A percentile compares a stretch with the other conserved stretches of the same genome.
Evolutionary conservation across 805 yeast species (phyloP).

Genomic region (Candida endomychidarum): DNA sequence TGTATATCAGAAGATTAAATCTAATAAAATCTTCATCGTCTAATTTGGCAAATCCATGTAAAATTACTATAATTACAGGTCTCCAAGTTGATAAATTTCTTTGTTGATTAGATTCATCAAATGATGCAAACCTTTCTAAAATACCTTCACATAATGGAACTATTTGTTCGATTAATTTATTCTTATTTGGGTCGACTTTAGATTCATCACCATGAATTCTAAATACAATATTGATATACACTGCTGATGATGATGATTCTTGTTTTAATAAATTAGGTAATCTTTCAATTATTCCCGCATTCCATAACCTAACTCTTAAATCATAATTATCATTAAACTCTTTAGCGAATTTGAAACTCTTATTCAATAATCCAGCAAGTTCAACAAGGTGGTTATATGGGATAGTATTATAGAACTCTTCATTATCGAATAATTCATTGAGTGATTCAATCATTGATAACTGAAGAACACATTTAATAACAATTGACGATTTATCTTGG

Average conservation of each 20-base stretch:
- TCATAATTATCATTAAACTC: constrained; percentile 87
- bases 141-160: constrained; percentile 70
- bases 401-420: constrained; percentile 62
- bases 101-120: constrained; percentile 77
- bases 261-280: constrained; percentile 90
- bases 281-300: constrained; percentile 88
- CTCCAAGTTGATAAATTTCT: constrained; percentile 83
- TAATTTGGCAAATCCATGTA: constrained; percentile 77
- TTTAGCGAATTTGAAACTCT: constrained; percentile 79
- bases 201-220: constrained; percentile 69
- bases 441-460: constrained; percentile 83
- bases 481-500: constrained; percentile 69
- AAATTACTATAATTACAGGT: constrained; percentile 87
- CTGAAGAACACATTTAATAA: constrained; percentile 89
- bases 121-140: constrained; percentile 62
- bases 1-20: constrained; percentile 61
- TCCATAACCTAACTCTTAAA: constrained; percentile 83
- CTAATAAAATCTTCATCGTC: constrained; percentile 67
- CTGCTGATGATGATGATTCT: constrained; percentile 88
- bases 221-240: constrained; percentile 77
- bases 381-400: constrained; percentile 65
- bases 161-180: constrained; percentile 51
- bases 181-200: constrained; percentile 49
- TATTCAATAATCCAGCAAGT: constrained; percentile 58
- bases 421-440: constrained; percentile 73